Evolutionary conservation across 768 basidiomycete genomes (phyloP).

Genomic region (Macrocybe gigantea): DNA sequence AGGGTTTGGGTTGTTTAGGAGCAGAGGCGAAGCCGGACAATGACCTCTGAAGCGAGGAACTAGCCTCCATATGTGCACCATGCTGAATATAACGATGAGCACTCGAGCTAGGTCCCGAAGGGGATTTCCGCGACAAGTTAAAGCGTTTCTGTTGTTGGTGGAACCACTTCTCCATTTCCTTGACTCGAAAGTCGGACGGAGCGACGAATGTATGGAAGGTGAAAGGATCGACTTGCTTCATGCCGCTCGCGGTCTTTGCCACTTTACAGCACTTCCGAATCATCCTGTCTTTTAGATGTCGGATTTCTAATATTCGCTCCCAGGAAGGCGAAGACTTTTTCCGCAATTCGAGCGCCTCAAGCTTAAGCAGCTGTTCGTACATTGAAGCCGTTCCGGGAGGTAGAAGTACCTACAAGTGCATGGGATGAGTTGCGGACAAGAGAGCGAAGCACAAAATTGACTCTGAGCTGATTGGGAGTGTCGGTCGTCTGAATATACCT

Average conservation of each 20-base stretch:
- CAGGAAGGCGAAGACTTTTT: constrained; percentile 53
- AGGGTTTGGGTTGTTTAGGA: background rate
- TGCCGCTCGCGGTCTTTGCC: constrained; percentile 37
- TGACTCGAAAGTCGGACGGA: constrained; percentile 65
- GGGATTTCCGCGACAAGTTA: constrained; percentile 16
- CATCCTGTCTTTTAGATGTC: constrained; percentile 78
- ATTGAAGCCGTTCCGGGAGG: constrained; percentile 62
- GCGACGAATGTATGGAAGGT: constrained; percentile 65
- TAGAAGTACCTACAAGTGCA: constrained; percentile 46
- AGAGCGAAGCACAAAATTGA: constrained; percentile 13
- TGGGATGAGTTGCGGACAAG: background rate
- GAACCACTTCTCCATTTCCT: constrained; percentile 80
- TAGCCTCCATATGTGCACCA: constrained; percentile 5
- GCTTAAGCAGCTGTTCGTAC: constrained; percentile 60
- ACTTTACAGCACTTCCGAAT: constrained; percentile 72
- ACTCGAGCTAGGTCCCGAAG: background rate
- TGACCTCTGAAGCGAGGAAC: background rate
- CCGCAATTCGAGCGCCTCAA: constrained; percentile 55
- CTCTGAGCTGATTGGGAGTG: constrained; percentile 72
- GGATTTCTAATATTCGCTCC: constrained; percentile 68
- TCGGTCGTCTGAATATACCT: constrained; percentile 74
- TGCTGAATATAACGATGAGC: constrained; percentile 2
- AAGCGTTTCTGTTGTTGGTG: constrained; percentile 45
- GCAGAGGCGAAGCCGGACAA: background rate
- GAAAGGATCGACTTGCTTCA: constrained; percentile 29